Percentiles rank a stretch among this genome's conserved stretches.
phyloP scores from a whole-genome alignment of 495 filamentous ascomycete species.

The Umbilicaria muhlenbergii region DNA sequence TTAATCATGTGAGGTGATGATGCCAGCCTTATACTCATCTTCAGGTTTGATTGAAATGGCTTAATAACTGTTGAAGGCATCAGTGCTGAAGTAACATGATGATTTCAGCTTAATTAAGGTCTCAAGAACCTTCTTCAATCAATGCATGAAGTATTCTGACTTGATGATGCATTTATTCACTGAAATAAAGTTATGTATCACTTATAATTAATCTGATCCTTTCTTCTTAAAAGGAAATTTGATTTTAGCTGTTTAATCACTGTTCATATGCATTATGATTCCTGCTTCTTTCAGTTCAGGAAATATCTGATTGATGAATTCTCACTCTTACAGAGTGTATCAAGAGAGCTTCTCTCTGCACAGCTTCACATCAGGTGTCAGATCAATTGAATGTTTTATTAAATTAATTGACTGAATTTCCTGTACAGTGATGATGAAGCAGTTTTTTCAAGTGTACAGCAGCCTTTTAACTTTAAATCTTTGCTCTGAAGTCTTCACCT shows the following conservation, averaged over 20 bases:
- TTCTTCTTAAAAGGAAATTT: conserved; percentile 4
- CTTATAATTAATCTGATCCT: neutral
- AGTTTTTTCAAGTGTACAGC: too few relatives aligned
- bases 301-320: too few relatives aligned
- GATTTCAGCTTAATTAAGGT: conserved; percentile 1
- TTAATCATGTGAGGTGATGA: too few relatives aligned
- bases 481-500: too few relatives aligned
- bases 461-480: too few relatives aligned
- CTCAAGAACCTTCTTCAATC: conserved; percentile 2
- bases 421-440: too few relatives aligned
- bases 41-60: neutral
- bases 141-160: conserved; percentile 5
- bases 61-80: conserved; percentile 3
- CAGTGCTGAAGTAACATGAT: neutral
- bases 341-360: too few relatives aligned
- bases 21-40: neutral
- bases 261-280: too few relatives aligned
- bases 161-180: conserved; percentile 5
- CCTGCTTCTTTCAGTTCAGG: too few relatives aligned
- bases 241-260: neutral
- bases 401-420: neutral
- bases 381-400: conserved; percentile 1
- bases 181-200: conserved; percentile 6
- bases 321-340: too few relatives aligned
- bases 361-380: neutral